These are phyloP conservation scores for Metschnikowia baotianmanensis DNA, from an alignment of 805 yeast species.

Conservation along the genomic window DNA sequence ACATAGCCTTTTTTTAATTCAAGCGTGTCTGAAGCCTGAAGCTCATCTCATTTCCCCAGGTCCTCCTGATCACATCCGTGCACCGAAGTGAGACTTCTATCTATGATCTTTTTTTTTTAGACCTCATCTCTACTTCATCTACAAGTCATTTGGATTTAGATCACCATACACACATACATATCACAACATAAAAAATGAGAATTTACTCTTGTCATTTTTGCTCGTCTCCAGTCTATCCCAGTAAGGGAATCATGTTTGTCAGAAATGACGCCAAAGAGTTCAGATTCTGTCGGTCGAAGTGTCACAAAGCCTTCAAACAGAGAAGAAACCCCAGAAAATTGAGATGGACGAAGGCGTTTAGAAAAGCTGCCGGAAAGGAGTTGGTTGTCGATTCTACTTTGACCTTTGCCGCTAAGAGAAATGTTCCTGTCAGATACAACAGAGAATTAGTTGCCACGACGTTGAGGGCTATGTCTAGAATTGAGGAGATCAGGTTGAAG, in stretches of 20 bases:
- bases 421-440: slow-evolving; percentile 96
- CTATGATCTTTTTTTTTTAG: slow-evolving; percentile 11
- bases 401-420: slow-evolving; percentile 95
- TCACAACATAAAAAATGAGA: slow-evolving; percentile 55
- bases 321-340: slow-evolving; percentile 98
- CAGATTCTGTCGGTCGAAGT: slow-evolving; percentile 95
- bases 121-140: slow-evolving; percentile 18
- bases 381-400: slow-evolving; percentile 95
- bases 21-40: too few species aligned
- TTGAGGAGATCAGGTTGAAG: slow-evolving; percentile 92
- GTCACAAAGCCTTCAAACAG: slow-evolving; percentile 96
- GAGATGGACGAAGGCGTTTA: slow-evolving; percentile 98
- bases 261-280: slow-evolving; percentile 98
- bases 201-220: slow-evolving; percentile 92
- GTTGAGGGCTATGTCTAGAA: slow-evolving; percentile 90
- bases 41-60: slow-evolving; percentile 3
- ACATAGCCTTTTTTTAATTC: too few species aligned
- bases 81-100: too few species aligned
- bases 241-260: slow-evolving; percentile 96
- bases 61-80: slow-evolving; percentile 12
- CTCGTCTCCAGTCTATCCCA: slow-evolving; percentile 84
- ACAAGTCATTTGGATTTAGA: slow-evolving; percentile 7
- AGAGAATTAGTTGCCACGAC: slow-evolving; percentile 95
- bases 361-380: slow-evolving; percentile 99
- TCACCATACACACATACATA: slow-evolving; percentile 5